A percentile compares a stretch with the other conserved stretches of the same genome.
Conservation (phyloP, 1,284 basidiomycete genomes). For the Volvariella volvacea region DNA sequence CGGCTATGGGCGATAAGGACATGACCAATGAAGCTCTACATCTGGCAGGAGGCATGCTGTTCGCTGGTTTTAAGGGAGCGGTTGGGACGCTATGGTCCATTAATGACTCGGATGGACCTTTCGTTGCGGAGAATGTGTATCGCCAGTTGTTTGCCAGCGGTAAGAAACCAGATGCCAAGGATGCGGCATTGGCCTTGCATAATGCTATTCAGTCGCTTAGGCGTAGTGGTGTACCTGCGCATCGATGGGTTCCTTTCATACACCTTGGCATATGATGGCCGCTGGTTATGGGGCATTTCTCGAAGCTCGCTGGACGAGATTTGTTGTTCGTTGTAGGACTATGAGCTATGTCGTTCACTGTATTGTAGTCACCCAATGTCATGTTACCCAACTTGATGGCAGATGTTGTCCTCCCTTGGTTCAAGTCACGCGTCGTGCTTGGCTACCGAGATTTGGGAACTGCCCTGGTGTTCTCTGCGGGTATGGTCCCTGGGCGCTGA, state of each 20-base stretch:
- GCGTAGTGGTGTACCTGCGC: conserved; percentile 11
- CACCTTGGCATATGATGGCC: conserved; percentile 16
- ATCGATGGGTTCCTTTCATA: conserved; percentile 21
- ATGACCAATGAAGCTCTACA: conserved; percentile 22
- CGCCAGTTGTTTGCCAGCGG: conserved; percentile 12
- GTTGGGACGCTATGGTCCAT: conserved; percentile 29
- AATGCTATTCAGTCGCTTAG: conserved; percentile 15
- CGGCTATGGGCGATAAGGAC: conserved; percentile 19
- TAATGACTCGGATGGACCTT: conserved; percentile 19
- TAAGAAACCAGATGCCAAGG: conserved; percentile 9
- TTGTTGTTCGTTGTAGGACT: too few species aligned
- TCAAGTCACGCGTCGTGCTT: too few species aligned
- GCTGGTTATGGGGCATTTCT: too few species aligned
- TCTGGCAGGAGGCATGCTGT: conserved; percentile 24
- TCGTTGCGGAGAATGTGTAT: conserved; percentile 18
- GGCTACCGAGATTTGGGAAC: too few species aligned
- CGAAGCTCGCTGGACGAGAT: too few species aligned
- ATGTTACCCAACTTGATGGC: too few species aligned
- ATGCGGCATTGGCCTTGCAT: conserved; percentile 17
- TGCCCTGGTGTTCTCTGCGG: too few species aligned
- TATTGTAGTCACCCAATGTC: too few species aligned
- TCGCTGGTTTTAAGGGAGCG: conserved; percentile 24
- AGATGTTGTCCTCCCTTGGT: too few species aligned
- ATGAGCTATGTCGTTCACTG: too few species aligned
- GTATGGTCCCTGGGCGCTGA: too few species aligned